Conservation (phyloP, 164 flowering plant genomes). For the Aristolochia contorta region DNA sequence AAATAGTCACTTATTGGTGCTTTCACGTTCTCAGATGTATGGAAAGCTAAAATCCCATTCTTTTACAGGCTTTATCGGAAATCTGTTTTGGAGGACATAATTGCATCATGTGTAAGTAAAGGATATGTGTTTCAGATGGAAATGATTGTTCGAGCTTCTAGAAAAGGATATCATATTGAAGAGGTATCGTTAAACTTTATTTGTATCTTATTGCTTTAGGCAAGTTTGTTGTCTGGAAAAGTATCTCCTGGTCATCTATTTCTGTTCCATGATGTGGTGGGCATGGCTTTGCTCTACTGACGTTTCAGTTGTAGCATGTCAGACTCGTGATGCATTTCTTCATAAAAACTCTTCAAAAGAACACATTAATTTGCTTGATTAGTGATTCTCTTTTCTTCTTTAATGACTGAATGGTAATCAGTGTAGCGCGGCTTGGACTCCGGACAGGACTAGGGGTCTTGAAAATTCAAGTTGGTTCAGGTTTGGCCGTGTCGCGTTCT, state of each 20-base stretch:
- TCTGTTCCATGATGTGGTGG: not conserved
- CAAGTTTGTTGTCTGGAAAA: not conserved
- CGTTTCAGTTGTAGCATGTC: too few species aligned
- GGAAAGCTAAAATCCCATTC: not conserved
- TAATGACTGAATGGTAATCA: too few species aligned
- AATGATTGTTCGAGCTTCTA: conserved; percentile 93
- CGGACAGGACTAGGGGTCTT: too few species aligned
- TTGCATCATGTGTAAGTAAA: conserved; percentile 78
- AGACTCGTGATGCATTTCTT: too few species aligned
- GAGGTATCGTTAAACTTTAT: conserved; percentile 44
- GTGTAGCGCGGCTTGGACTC: too few species aligned
- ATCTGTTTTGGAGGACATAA: conserved; percentile 84
- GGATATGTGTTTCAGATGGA: conserved; percentile 99
- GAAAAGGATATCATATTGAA: conserved; percentile 86
- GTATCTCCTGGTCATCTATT: not conserved
- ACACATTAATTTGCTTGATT: too few species aligned
- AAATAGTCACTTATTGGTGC: conserved; percentile 1
- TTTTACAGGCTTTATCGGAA: conserved; percentile 62
- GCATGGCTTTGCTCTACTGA: not conserved
- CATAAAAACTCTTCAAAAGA: too few species aligned
- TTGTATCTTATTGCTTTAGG: not conserved
- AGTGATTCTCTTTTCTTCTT: too few species aligned
- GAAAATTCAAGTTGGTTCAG: too few species aligned
- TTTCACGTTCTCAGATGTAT: not conserved
- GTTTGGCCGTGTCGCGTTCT: too few species aligned